Evolutionary conservation across 345 rosid genomes (phyloP), one percentile per base, ranked within the genome.

Genomic region (Gossypium thurberi): DNA sequence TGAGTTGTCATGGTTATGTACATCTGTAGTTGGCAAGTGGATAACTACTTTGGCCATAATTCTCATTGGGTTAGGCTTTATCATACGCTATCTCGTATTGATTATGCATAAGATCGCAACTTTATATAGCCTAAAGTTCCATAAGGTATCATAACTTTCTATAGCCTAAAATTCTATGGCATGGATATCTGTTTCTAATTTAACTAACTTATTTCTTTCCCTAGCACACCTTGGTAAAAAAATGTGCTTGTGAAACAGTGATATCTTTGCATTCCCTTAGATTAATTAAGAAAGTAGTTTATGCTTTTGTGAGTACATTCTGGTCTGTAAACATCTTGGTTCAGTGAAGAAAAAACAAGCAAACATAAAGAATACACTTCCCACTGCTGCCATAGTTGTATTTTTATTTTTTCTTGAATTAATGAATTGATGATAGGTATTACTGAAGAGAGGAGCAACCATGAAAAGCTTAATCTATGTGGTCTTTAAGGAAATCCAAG

Each of bases 121-220:
- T 61, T 15, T 61, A 7, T 26, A 14, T 60, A 28, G n/a, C 40
- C 64, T 25, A 26, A 28, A 33, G 42, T 33, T 15, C 63, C 63
- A 59, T 60, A 6, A 28, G 65, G 8, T 33, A 60, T 60, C 44
- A 60, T 28, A 60, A 15, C 18, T 61, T 61, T 28, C 65, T 14
- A 61, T 33, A 61, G 66, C 66, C 66, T 62, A 62, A 37, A 62
- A 60, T 60, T 60, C 65, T 26, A 33, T 42, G 69, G n/a, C 4
- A 63, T 63, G 48, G 68, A 33, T 40, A 40, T 37, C 23, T 63
- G 47, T 4, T 50, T 63, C 43, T 8, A 63, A 40, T 10, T 40
- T 33, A 15, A 13, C 10, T 18, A 1, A 8, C 3, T 37, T 62
- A 3, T 8, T 1, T 33, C 15, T 18, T 18, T 10, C 18, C 48